These are phyloP conservation scores for Chrysanthemum makinoi DNA, from an alignment of 129 eudicot species.

Conservation along the genomic window DNA sequence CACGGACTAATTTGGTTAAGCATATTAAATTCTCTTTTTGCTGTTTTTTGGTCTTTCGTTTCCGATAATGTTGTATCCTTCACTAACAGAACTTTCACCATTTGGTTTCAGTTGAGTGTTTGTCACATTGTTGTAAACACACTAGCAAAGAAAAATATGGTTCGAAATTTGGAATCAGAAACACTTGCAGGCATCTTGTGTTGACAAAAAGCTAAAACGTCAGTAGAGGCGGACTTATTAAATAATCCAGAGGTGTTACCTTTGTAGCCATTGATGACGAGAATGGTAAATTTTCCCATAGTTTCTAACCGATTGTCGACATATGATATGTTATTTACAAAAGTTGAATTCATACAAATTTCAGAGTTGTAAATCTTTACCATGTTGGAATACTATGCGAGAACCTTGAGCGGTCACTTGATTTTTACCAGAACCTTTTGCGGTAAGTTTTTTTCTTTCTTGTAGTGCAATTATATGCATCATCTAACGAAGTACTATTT, in stretches of 20 bases:
- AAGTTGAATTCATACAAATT: conserved; percentile 45
- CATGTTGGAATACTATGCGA: conserved; percentile 94
- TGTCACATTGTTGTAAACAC: conserved; percentile 27
- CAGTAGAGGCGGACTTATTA: conserved; percentile 52
- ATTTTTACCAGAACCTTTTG: conserved; percentile 6
- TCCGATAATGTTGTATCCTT: neutral
- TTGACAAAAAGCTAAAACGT: conserved; percentile 49
- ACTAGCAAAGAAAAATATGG: conserved; percentile 22
- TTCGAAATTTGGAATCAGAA: conserved; percentile 18
- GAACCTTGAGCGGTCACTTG: conserved; percentile 40
- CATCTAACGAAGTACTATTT: no score
- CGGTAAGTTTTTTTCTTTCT: no score
- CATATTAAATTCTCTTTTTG: no score
- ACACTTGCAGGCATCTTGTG: conserved; percentile 25
- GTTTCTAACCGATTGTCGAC: conserved; percentile 14
- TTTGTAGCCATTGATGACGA: neutral
- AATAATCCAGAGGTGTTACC: no score
- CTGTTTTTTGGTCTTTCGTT: neutral
- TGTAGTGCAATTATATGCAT: no score
- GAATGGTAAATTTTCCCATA: conserved; percentile 44
- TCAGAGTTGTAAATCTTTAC: conserved; percentile 82
- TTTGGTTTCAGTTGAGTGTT: neutral
- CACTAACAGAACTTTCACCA: conserved; percentile 11
- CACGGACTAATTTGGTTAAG: no score
- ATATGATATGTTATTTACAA: neutral